A percentile compares a stretch with the other conserved stretches of the same genome.
These are phyloP conservation scores for Durusdinium trenchii DNA, from an alignment of 73 alveolate species.

Conservation along the genomic window DNA sequence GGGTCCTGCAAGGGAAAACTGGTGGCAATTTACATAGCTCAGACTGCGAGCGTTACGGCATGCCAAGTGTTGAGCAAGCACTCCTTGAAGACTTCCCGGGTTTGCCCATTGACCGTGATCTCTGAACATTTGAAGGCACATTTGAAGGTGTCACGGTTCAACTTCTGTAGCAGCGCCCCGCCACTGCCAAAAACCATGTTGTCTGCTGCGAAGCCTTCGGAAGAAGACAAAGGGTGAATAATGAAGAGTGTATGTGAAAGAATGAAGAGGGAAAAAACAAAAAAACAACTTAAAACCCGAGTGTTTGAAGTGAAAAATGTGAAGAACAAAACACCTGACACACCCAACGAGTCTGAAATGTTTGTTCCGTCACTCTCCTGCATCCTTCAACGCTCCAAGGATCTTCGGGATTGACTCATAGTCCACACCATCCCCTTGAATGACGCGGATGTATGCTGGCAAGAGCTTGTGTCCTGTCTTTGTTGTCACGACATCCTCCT, in stretches of 20 bases:
- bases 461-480: slow-evolving; percentile 76
- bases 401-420: slow-evolving; percentile 69
- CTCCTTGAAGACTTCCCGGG: slow-evolving; percentile 81
- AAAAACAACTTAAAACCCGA: too few relatives aligned
- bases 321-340: neutral
- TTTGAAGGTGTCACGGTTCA: slow-evolving; percentile 89
- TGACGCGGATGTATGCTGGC: slow-evolving; percentile 72
- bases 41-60: neutral
- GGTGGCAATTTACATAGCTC: neutral
- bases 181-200: slow-evolving; percentile 90
- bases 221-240: neutral
- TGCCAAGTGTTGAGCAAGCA: neutral
- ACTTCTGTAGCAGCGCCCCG: slow-evolving; percentile 75
- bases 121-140: slow-evolving; percentile 92
- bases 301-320: too few relatives aligned
- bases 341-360: neutral
- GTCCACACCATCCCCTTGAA: slow-evolving; percentile 91
- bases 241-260: neutral
- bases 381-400: slow-evolving; percentile 46
- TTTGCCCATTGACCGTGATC: slow-evolving; percentile 60
- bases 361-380: neutral
- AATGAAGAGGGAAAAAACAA: too few relatives aligned
- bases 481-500: slow-evolving; percentile 57
- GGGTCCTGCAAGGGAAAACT: slow-evolving; percentile 47
- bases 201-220: slow-evolving; percentile 68